These are phyloP conservation scores for Apophysomyces sp. DNA, from an alignment of 371 early-diverging fungal species.

Conservation along the genomic window DNA sequence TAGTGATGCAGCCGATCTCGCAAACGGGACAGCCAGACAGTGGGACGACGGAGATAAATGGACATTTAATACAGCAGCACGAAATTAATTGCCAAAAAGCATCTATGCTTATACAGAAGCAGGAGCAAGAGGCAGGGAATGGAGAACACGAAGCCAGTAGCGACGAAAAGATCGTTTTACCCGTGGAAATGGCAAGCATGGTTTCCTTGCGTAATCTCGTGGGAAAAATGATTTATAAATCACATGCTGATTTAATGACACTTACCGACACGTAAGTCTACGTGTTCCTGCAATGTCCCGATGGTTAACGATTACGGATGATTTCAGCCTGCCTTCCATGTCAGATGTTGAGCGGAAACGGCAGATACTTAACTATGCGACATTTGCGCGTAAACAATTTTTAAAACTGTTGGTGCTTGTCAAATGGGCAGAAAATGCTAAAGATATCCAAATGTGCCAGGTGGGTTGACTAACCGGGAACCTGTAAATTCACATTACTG, in stretches of 20 bases:
- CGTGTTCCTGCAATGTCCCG: background rate
- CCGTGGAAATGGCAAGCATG: conserved; percentile 58
- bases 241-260: conserved; percentile 57
- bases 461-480: conserved; percentile 20
- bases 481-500: background rate
- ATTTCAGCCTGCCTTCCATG: conserved; percentile 56
- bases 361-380: conserved; percentile 57
- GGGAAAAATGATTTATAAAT: conserved; percentile 56
- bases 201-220: conserved; percentile 55
- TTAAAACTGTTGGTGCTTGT: conserved; percentile 67
- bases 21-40: conserved; percentile 6
- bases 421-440: conserved; percentile 72
- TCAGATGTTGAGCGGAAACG: conserved; percentile 57
- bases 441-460: conserved; percentile 76
- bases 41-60: conserved; percentile 6
- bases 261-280: conserved; percentile 58
- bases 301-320: background rate
- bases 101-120: conserved; percentile 2
- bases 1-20: conserved; percentile 14
- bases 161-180: conserved; percentile 34
- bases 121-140: background rate
- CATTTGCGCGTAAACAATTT: conserved; percentile 59
- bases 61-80: conserved; percentile 9
- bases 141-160: background rate
- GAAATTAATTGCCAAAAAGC: conserved; percentile 8